Percentiles rank a stretch among this genome's conserved stretches.
These are phyloP conservation scores for Helminthosporium solani DNA, from an alignment of 2,329 filamentous ascomycete genomes.

Conservation along the genomic window DNA sequence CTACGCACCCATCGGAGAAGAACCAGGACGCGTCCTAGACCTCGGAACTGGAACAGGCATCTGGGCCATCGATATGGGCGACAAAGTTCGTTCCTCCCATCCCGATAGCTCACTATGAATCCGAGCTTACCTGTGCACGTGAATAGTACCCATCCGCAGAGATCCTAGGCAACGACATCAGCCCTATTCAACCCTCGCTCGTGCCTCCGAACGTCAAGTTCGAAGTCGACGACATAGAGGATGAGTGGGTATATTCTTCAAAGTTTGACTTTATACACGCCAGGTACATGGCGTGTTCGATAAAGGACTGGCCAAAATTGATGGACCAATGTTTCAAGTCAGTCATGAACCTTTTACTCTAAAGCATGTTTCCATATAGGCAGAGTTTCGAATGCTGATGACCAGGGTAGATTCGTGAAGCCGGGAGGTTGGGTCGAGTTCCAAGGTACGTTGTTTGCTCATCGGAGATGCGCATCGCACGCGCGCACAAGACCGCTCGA, in stretches of 20 bases:
- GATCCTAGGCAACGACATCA: constrained; percentile 40
- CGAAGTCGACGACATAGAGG: constrained; percentile 39
- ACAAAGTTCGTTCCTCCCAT: constrained; percentile 14
- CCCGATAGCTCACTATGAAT: too few species aligned
- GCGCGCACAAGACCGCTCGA: too few species aligned
- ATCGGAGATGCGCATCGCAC: too few species aligned
- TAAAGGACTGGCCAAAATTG: constrained; percentile 25
- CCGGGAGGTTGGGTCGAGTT: constrained; percentile 33
- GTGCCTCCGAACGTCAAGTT: constrained; percentile 39
- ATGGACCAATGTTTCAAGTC: constrained; percentile 29
- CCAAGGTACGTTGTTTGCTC: too few species aligned
- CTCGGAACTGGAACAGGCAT: constrained; percentile 26
- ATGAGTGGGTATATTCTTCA: constrained; percentile 32
- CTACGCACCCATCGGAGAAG: constrained; percentile 22
- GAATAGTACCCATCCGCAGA: constrained; percentile 30
- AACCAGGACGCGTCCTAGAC: constrained; percentile 21
- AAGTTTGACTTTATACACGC: constrained; percentile 30
- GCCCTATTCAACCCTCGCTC: constrained; percentile 38
- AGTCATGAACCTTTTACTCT: constrained; percentile 8
- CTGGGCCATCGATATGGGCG: constrained; percentile 31
- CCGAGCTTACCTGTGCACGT: too few species aligned
- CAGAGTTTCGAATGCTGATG: too few species aligned
- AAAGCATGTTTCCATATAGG: too few species aligned
- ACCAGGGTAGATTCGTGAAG: constrained; percentile 43
- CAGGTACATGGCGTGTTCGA: constrained; percentile 25